Evolutionary conservation across 2,329 filamentous ascomycete species (phyloP), one percentile per base, ranked within the genome.

Genomic region (Trichophyton verrucosum): DNA sequence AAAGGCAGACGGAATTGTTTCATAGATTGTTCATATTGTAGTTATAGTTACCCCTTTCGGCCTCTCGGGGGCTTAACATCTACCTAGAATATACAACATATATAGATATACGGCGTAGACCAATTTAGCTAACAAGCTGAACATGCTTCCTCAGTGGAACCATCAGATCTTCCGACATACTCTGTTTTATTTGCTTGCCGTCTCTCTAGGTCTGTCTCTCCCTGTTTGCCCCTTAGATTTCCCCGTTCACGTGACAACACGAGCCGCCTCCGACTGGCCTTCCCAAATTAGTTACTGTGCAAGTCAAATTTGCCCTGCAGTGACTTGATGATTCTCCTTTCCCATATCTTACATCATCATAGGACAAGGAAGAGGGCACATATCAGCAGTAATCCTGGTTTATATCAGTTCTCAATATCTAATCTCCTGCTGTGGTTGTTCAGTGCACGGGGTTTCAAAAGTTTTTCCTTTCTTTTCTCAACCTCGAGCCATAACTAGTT

Each of bases 1-100:
- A 65, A 88, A 80, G 68, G 75, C 78, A 36, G 81, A 84, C 57
- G 89, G 89, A 0, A 83, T 89, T 1, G 77, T 95, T 38, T 78
- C 79, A 62, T 84, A 73, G 20, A 38, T 38, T 38, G 33, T 38
- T 38, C 33, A 38, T 38, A 38, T 38, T 30, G 27, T 2, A 38
- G 11, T 38, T 38, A 38, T 38, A 38, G 9, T 6, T 11, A 6
- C 38, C 33, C 42, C 27, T 58, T 58, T 30, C n/a, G 17, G 20
- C 4, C 11, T 30, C 13, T 38, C 8, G 24, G 46, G 20, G 46
- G 22, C 20, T 51, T n/a, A 51, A 27, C 20, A 13, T 51, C 27
- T 36, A 33, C 30, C 7, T 55, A 20, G 13, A 55, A 55, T 17
- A 27, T 38, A 27, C 11, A 36, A 17, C 15, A 33, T 53, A 22